A percentile compares a stretch with the other conserved stretches of the same genome.
These are phyloP conservation scores for Neonectria neomacrospora DNA, from an alignment of 2,329 filamentous ascomycete species.

Conservation along the genomic window DNA sequence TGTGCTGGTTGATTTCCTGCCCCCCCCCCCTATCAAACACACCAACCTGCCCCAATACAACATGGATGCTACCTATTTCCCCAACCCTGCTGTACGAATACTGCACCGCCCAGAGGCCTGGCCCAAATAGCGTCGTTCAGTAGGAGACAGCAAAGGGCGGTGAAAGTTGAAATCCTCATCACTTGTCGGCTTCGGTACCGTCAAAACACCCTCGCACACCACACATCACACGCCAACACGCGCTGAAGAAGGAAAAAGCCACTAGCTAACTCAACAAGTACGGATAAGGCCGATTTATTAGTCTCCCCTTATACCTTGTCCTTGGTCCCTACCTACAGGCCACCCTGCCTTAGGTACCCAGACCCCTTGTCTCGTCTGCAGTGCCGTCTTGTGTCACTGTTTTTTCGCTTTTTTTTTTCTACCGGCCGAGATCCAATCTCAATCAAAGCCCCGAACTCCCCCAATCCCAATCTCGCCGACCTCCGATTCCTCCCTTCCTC, in stretches of 20 bases:
- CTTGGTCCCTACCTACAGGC: conserved; percentile 12
- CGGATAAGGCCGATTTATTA: background rate
- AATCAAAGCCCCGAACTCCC: conserved; percentile 30
- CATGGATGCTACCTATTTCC: background rate
- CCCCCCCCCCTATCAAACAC: no score
- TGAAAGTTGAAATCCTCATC: conserved; percentile 34
- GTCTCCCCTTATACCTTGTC: background rate
- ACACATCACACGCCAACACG: background rate
- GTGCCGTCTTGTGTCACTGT: conserved; percentile 16
- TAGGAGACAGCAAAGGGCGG: conserved; percentile 40
- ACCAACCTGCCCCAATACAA: conserved; percentile 13
- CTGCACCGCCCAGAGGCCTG: conserved; percentile 17
- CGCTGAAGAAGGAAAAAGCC: background rate
- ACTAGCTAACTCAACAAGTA: background rate
- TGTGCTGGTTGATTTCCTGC: background rate
- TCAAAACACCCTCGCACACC: background rate
- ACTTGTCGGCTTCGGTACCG: background rate
- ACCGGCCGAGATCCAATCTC: conserved; percentile 37
- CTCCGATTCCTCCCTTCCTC: conserved; percentile 31
- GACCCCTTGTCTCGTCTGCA: conserved; percentile 15
- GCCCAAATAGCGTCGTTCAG: conserved; percentile 31
- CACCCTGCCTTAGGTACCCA: conserved; percentile 1
- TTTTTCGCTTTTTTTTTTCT: conserved; percentile 27
- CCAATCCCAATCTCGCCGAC: conserved; percentile 40
- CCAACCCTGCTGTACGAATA: conserved; percentile 13